Conservation (phyloP, 225 moss, liverwort and hornwort genomes). For the Straminergon stramineum region DNA sequence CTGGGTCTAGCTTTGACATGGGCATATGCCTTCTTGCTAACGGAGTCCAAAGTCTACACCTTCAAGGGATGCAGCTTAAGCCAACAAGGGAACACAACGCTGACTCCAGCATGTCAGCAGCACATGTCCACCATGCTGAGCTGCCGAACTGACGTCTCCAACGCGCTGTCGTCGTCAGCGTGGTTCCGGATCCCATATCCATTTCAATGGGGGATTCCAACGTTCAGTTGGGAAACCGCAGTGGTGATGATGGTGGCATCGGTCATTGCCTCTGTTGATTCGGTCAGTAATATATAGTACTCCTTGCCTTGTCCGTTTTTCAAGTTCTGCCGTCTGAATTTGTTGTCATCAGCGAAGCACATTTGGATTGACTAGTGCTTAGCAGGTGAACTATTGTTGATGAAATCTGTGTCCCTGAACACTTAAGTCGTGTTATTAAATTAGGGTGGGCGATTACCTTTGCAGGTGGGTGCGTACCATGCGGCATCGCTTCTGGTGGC, state of each 20-base stretch:
- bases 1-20: slow-evolving; percentile 73
- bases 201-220: slow-evolving; percentile 89
- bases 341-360: too few species aligned
- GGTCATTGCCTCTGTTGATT: slow-evolving; percentile 70
- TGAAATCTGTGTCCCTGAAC: neutral
- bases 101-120: slow-evolving; percentile 32
- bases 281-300: slow-evolving; percentile 25
- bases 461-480: slow-evolving; percentile 88
- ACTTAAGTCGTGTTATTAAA: neutral
- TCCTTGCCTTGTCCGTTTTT: too few species aligned
- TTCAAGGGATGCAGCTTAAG: slow-evolving; percentile 54
- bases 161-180: slow-evolving; percentile 41
- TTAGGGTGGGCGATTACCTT: neutral
- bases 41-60: slow-evolving; percentile 67
- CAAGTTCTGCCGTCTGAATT: neutral
- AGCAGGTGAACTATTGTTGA: neutral
- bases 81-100: slow-evolving; percentile 26
- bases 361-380: neutral
- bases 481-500: slow-evolving; percentile 86
- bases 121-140: slow-evolving; percentile 55
- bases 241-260: slow-evolving; percentile 88
- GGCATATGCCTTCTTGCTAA: slow-evolving; percentile 84
- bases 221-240: slow-evolving; percentile 69
- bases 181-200: slow-evolving; percentile 93
- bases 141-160: slow-evolving; percentile 70